Conservation (phyloP, 768 basidiomycete species). For the Coprinopsis strossmayeri region DNA sequence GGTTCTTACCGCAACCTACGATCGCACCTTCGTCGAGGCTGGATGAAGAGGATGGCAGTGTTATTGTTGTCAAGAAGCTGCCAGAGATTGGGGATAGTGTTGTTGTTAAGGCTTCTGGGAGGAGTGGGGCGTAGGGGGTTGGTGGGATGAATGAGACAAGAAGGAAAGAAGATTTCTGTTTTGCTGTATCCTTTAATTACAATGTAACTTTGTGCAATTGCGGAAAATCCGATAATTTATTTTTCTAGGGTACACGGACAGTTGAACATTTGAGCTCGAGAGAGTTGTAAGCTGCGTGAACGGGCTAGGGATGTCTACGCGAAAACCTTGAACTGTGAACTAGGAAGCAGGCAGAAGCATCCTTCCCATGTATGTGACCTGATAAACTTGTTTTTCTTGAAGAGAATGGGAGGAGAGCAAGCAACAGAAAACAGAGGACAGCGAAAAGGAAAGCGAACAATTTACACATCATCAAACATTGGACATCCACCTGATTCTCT, state of each 20-base stretch:
- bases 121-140: slow-evolving; percentile 45
- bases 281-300: no score
- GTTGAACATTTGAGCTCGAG: no score
- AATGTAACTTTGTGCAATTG: background rate
- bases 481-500: background rate
- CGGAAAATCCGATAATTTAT: no score
- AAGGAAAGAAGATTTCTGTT: background rate
- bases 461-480: background rate
- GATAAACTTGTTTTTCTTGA: no score
- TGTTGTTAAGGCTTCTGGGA: slow-evolving; percentile 57
- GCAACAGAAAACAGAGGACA: no score
- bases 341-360: no score
- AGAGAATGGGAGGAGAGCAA: no score
- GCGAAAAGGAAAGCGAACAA: no score
- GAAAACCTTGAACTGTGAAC: no score
- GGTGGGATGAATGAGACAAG: background rate
- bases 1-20: slow-evolving; percentile 64
- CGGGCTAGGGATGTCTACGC: no score
- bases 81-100: slow-evolving; percentile 38
- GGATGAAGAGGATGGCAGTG: slow-evolving; percentile 2
- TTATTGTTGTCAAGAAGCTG: slow-evolving; percentile 39
- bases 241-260: no score
- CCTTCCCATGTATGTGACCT: no score
- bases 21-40: background rate
- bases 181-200: background rate